phyloP scores from a whole-genome alignment of 202 grass and related monocot genomes.

The Musa balbisiana region DNA sequence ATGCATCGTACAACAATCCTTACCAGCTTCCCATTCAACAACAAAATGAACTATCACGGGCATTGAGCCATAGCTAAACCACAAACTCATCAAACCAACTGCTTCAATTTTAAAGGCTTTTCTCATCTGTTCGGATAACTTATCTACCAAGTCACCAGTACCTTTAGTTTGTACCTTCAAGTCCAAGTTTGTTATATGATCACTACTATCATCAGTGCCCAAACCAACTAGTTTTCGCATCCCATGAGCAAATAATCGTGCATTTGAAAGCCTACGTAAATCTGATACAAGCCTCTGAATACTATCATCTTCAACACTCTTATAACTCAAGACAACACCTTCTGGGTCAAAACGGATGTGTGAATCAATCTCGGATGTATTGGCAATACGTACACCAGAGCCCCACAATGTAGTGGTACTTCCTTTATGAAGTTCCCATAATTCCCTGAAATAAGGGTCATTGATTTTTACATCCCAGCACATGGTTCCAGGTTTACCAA shows the following conservation, averaged over 20 bases:
- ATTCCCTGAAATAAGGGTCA: constrained; percentile 78
- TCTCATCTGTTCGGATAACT: constrained; percentile 78
- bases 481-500: constrained; percentile 97
- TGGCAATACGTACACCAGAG: constrained; percentile 67
- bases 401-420: constrained; percentile 63
- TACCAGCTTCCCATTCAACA: constrained; percentile 95
- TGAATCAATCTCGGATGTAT: constrained; percentile 93
- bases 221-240: constrained; percentile 81
- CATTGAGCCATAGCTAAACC: constrained; percentile 92
- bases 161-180: constrained; percentile 44
- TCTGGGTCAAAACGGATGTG: constrained; percentile 82
- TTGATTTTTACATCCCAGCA: constrained; percentile 97
- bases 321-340: constrained; percentile 73
- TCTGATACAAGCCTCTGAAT: constrained; percentile 69
- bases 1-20: constrained; percentile 86
- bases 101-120: constrained; percentile 96
- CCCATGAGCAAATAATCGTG: constrained; percentile 67
- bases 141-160: constrained; percentile 49
- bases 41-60: constrained; percentile 91
- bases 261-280: constrained; percentile 66
- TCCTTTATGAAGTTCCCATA: constrained; percentile 81
- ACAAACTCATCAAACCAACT: constrained; percentile 91
- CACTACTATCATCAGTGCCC: constrained; percentile 56
- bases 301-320: constrained; percentile 73
- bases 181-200: constrained; percentile 33